Percentiles rank a stretch among this genome's conserved stretches.
Conservation (phyloP, 2,329 filamentous ascomycete species). For the Cladosporium sphaerospermum region DNA sequence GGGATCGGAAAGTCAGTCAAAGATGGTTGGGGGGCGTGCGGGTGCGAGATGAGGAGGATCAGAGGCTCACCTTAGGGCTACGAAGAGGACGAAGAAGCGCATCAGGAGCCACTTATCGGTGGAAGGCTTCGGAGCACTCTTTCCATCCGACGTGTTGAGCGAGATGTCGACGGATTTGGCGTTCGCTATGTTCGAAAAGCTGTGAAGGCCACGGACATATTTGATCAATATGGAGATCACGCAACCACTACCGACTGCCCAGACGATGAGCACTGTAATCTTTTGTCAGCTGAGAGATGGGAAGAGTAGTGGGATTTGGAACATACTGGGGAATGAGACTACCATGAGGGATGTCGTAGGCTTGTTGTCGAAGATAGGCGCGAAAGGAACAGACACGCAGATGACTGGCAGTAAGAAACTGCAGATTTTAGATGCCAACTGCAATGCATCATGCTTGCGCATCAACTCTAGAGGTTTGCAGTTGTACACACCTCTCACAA, state of each 20-base stretch:
- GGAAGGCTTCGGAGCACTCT: not conserved
- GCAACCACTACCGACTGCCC: slow-evolving; percentile 15
- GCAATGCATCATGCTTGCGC: not conserved
- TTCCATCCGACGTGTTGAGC: not conserved
- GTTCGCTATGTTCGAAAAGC: slow-evolving; percentile 8
- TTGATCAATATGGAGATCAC: slow-evolving; percentile 17
- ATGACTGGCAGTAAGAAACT: slow-evolving; percentile 12
- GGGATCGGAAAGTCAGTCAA: not conserved
- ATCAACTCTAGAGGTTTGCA: slow-evolving; percentile 2
- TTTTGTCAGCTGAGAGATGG: not conserved
- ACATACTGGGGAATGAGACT: slow-evolving; percentile 13
- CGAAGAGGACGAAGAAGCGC: slow-evolving; percentile 17
- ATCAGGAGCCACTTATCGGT: slow-evolving; percentile 15
- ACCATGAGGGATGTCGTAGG: slow-evolving; percentile 11
- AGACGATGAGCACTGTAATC: slow-evolving; percentile 14
- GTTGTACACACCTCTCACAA: slow-evolving; percentile 17
- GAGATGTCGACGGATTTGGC: not conserved
- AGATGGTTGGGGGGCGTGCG: not conserved
- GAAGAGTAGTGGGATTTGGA: not conserved
- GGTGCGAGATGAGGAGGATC: not conserved
- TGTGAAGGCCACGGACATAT: slow-evolving; percentile 13
- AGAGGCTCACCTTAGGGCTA: slow-evolving; percentile 6
- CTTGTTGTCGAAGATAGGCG: slow-evolving; percentile 8
- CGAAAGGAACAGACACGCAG: slow-evolving; percentile 13
- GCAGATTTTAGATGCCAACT: slow-evolving; percentile 9